These are phyloP conservation scores for Euphorbia tirucalli DNA, from an alignment of 345 rosid species.

Conservation along the genomic window DNA sequence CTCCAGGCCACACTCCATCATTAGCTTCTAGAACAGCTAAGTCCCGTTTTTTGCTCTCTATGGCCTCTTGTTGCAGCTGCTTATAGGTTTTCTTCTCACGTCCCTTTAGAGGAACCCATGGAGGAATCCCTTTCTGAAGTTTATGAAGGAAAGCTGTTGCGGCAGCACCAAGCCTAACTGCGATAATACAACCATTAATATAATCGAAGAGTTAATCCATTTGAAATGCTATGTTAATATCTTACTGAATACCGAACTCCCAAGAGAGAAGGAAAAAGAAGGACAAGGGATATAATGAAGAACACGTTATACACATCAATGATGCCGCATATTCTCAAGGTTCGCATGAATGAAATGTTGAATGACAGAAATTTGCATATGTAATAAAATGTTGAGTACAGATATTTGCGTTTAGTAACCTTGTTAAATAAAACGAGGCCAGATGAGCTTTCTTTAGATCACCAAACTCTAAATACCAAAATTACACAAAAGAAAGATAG, in stretches of 20 bases:
- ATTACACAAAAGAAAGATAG: not conserved
- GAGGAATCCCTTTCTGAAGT: conserved; percentile 84
- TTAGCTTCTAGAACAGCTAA: conserved; percentile 83
- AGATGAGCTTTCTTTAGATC: not conserved
- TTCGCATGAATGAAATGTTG: not conserved
- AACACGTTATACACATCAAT: too few species aligned
- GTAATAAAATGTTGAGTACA: too few species aligned
- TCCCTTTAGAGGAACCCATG: conserved; percentile 87
- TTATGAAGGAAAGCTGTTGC: conserved; percentile 82
- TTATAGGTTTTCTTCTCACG: conserved; percentile 66
- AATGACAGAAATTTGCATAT: not conserved
- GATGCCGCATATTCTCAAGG: not conserved
- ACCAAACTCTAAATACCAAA: not conserved
- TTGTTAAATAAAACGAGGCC: not conserved
- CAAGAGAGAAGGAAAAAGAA: not conserved
- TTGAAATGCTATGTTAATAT: not conserved
- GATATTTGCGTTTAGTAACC: not conserved
- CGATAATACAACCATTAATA: conserved; percentile 16
- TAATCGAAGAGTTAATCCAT: conserved; percentile 14
- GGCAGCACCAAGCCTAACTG: conserved; percentile 90
- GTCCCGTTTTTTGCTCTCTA: conserved; percentile 78
- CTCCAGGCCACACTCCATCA: conserved; percentile 89
- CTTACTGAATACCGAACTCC: not conserved
- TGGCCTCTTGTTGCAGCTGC: conserved; percentile 81
- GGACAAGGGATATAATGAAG: not conserved